phyloP scores from a whole-genome alignment of 75 land plant species.

The Gnetum montanum region DNA sequence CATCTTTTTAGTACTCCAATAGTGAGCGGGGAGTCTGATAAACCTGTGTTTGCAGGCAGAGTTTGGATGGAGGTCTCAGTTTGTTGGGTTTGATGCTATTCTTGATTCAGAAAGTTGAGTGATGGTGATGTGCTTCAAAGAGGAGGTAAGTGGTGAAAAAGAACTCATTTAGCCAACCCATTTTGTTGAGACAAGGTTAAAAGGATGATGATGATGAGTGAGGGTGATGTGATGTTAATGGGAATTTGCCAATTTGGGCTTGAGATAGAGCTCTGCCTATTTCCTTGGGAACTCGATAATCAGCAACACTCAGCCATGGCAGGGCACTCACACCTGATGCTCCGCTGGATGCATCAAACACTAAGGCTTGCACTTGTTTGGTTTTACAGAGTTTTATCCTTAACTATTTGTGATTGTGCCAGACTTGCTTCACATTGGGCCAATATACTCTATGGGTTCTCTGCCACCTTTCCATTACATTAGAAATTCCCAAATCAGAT shows the following conservation, averaged over 20 bases:
- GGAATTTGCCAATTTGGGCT: slow-evolving; percentile 4
- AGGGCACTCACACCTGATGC: slow-evolving; percentile 1
- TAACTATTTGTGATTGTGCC: no score
- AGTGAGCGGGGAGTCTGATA: background rate
- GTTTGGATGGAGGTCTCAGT: background rate
- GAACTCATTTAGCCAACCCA: no score
- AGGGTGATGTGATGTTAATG: background rate
- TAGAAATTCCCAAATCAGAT: no score
- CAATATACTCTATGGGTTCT: slow-evolving; percentile 18
- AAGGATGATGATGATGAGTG: no score
- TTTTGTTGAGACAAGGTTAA: no score
- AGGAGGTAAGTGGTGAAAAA: no score
- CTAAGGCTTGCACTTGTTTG: background rate
- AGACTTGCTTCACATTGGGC: slow-evolving; percentile 26
- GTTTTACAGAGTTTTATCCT: no score
- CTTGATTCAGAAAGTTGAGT: slow-evolving; percentile 4
- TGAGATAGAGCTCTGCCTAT: slow-evolving; percentile 6
- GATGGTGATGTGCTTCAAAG: no score
- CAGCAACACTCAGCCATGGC: slow-evolving; percentile 4
- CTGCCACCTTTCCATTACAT: no score
- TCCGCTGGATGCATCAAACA: background rate
- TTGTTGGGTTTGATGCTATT: slow-evolving; percentile 3
- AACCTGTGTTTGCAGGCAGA: background rate
- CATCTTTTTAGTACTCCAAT: slow-evolving; percentile 1
- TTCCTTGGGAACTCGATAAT: slow-evolving; percentile 1